Evolutionary conservation across 2,329 filamentous ascomycete species (phyloP).

Genomic region (Colletotrichum echinochloae): DNA sequence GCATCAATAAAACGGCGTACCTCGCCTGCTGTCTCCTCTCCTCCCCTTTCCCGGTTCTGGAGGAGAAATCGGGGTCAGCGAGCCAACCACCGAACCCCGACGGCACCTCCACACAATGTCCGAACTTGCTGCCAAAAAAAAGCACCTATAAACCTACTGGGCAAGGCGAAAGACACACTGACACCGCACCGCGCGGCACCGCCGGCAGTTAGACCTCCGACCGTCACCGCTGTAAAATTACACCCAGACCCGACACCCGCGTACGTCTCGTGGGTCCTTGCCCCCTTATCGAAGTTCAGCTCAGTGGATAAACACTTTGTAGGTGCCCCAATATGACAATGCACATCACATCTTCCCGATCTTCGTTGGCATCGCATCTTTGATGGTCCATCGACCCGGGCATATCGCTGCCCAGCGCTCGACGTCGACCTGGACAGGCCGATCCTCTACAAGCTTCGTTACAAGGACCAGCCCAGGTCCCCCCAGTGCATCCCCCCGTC

Average conservation of each 20-base stretch:
- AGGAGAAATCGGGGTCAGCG: constrained; percentile 24
- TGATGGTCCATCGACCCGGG: constrained; percentile 24
- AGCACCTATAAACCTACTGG: not conserved
- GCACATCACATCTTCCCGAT: constrained; percentile 10
- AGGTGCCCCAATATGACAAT: constrained; percentile 23
- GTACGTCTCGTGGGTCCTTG: constrained; percentile 14
- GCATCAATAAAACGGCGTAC: not conserved
- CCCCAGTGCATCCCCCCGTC: constrained; percentile 15
- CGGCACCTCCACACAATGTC: constrained; percentile 35
- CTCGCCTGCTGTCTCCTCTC: not conserved
- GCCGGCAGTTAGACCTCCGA: constrained; percentile 28
- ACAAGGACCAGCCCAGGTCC: constrained; percentile 6
- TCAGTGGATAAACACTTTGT: not conserved
- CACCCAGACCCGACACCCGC: constrained; percentile 33
- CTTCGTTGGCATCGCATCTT: constrained; percentile 27
- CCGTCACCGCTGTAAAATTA: constrained; percentile 29
- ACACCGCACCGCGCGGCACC: constrained; percentile 23
- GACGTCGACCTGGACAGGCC: constrained; percentile 5
- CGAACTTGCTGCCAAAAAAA: constrained; percentile 23
- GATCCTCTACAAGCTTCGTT: not conserved
- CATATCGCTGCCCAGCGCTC: constrained; percentile 21
- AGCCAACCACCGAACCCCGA: constrained; percentile 38
- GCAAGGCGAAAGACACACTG: constrained; percentile 19
- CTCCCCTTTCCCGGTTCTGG: not conserved
- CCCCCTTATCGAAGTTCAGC: too few species aligned